phyloP scores from a whole-genome alignment of 2,329 filamentous ascomycete genomes.

The Colletotrichum agaves region DNA sequence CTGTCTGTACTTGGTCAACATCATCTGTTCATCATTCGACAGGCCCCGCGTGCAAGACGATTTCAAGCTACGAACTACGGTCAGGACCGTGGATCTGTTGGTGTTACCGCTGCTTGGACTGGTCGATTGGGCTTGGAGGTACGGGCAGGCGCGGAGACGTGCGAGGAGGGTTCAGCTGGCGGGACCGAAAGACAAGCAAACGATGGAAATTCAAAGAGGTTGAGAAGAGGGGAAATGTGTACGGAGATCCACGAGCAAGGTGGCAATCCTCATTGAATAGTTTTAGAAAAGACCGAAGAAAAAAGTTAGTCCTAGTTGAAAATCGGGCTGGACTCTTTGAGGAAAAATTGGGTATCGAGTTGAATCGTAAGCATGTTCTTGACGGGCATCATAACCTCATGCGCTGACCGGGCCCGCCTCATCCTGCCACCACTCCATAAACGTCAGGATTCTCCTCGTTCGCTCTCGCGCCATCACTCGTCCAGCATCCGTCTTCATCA shows the following conservation, averaged over 20 bases:
- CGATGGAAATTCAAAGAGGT: background rate
- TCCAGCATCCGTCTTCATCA: slow-evolving; percentile 73
- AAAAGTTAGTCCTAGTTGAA: slow-evolving; percentile 9
- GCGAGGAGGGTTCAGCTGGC: background rate
- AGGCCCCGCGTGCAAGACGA: slow-evolving; percentile 27
- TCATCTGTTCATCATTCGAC: slow-evolving; percentile 27
- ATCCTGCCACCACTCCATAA: slow-evolving; percentile 69
- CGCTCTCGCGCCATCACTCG: slow-evolving; percentile 63
- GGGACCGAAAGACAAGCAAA: background rate
- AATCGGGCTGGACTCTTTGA: slow-evolving; percentile 10
- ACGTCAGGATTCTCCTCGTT: slow-evolving; percentile 61
- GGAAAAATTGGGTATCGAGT: slow-evolving; percentile 31
- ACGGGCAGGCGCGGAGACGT: slow-evolving; percentile 12
- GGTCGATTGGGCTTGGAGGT: slow-evolving; percentile 34
- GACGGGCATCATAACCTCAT: background rate
- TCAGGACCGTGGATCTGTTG: slow-evolving; percentile 26
- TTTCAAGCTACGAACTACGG: slow-evolving; percentile 26
- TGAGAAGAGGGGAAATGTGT: background rate
- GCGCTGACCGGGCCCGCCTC: slow-evolving; percentile 49
- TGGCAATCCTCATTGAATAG: background rate
- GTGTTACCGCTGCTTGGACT: slow-evolving; percentile 26
- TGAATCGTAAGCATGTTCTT: slow-evolving; percentile 26
- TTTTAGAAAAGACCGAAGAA: background rate
- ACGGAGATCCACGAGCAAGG: background rate
- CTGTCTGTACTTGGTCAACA: slow-evolving; percentile 28